Conservation (phyloP, 2,329 filamentous ascomycete genomes). For the Gyromitra esculenta region DNA sequence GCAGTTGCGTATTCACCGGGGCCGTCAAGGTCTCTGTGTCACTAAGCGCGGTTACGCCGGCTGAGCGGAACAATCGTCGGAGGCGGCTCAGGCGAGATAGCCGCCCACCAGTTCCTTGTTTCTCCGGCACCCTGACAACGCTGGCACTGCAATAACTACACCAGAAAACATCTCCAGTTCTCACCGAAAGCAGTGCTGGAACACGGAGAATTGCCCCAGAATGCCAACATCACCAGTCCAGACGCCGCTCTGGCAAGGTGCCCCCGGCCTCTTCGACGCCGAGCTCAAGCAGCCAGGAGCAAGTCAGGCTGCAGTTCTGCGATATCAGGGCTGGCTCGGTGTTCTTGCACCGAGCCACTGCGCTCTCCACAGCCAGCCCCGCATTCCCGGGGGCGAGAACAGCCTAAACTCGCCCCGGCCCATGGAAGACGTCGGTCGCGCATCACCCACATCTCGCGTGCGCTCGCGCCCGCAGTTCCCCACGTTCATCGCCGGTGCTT, state of each 20-base stretch:
- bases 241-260: too few relatives aligned
- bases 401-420: slow-evolving; percentile 10
- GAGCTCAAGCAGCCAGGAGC: not conserved
- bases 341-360: slow-evolving; percentile 12
- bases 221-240: too few relatives aligned
- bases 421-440: slow-evolving; percentile 19
- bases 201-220: too few relatives aligned
- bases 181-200: too few relatives aligned
- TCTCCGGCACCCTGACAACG: too few relatives aligned
- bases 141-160: too few relatives aligned
- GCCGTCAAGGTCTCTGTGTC: not conserved
- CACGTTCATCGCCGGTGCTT: slow-evolving; percentile 19
- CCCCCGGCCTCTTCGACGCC: too few relatives aligned
- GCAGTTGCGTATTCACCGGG: too few relatives aligned
- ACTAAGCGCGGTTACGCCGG: not conserved
- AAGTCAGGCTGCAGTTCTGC: slow-evolving; percentile 2
- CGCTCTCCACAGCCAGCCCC: slow-evolving; percentile 33
- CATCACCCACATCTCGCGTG: slow-evolving; percentile 37
- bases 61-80: not conserved
- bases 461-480: slow-evolving; percentile 29
- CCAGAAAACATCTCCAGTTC: too few relatives aligned
- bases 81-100: too few relatives aligned
- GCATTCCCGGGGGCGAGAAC: slow-evolving; percentile 11
- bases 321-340: slow-evolving; percentile 11
- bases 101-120: too few relatives aligned